Conservation (phyloP, 2,329 filamentous ascomycete species). For the Colletotrichum ledebouriae region DNA sequence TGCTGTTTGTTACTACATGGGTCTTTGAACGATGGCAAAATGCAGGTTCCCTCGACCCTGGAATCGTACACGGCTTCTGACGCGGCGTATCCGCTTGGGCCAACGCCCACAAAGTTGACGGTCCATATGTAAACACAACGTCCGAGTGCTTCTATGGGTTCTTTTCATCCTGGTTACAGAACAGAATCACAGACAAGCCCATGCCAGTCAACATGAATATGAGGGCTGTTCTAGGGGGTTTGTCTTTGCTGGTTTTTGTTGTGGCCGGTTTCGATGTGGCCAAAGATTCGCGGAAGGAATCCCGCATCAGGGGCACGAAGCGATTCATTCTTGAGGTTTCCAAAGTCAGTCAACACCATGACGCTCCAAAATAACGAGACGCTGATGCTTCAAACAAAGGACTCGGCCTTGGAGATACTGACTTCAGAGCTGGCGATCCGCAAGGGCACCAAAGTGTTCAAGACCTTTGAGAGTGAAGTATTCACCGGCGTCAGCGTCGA, state of each 20-base stretch:
- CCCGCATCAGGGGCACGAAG: background rate
- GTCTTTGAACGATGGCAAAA: conserved; percentile 4
- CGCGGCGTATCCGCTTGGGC: background rate
- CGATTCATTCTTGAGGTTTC: conserved; percentile 39
- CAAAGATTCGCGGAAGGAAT: background rate
- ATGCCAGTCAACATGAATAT: conserved; percentile 12
- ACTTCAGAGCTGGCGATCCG: background rate
- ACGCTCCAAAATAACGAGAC: rapidly evolving
- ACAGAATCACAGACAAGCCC: background rate
- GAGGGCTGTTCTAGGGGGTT: background rate
- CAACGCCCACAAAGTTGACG: background rate
- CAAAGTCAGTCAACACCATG: background rate
- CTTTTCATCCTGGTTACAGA: no score
- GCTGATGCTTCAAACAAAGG: background rate
- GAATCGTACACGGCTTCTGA: conserved; percentile 15
- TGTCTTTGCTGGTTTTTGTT: conserved; percentile 3
- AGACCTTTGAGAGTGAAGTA: conserved; percentile 32
- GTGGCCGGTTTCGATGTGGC: conserved; percentile 11
- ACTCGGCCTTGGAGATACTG: conserved; percentile 14
- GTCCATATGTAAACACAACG: conserved; percentile 18
- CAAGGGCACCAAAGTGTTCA: conserved; percentile 24
- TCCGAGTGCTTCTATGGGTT: background rate
- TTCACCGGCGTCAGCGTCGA: conserved; percentile 42
- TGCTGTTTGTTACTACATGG: conserved; percentile 22
- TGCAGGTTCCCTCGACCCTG: conserved; percentile 31